Conservation (phyloP, 2,329 filamentous ascomycete genomes). For the Xylariaceae sp. region DNA sequence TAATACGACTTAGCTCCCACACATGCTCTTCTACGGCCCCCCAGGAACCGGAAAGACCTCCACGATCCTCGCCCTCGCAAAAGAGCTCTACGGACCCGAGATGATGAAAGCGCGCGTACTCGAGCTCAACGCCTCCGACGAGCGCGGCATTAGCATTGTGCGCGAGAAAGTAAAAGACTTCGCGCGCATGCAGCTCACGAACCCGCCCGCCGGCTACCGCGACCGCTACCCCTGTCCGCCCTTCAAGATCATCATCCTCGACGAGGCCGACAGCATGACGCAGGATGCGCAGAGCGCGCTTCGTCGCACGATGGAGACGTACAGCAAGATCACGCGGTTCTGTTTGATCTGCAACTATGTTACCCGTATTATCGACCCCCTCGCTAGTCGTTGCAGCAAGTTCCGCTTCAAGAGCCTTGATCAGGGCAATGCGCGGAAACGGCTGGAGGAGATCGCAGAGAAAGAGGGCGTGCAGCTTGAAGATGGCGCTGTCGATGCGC, state of each 20-base stretch:
- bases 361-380: slow-evolving; percentile 92
- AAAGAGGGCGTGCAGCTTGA: slow-evolving; percentile 73
- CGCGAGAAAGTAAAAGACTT: slow-evolving; percentile 98
- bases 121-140: slow-evolving; percentile 97
- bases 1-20: slow-evolving; percentile 60
- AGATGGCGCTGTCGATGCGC: slow-evolving; percentile 71
- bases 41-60: slow-evolving; percentile 97
- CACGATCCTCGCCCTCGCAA: slow-evolving; percentile 92
- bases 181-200: slow-evolving; percentile 87
- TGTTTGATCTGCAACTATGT: slow-evolving; percentile 99
- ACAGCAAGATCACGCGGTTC: slow-evolving; percentile 92
- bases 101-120: slow-evolving; percentile 92
- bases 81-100: slow-evolving; percentile 94
- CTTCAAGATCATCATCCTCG: slow-evolving; percentile 98
- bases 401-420: slow-evolving; percentile 97
- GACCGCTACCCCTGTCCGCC: slow-evolving; percentile 86
- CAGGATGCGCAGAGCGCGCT: slow-evolving; percentile 94
- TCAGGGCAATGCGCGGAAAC: slow-evolving; percentile 71
- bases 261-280: slow-evolving; percentile 98
- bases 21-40: slow-evolving; percentile 99
- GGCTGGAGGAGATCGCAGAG: slow-evolving; percentile 76
- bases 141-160: slow-evolving; percentile 95
- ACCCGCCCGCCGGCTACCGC: slow-evolving; percentile 62
- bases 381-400: slow-evolving; percentile 90
- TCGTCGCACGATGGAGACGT: slow-evolving; percentile 95